Base-by-base conservation (phyloP, 2,329 filamentous ascomycete species). In the Aspergillus costaricaensis region DNA sequence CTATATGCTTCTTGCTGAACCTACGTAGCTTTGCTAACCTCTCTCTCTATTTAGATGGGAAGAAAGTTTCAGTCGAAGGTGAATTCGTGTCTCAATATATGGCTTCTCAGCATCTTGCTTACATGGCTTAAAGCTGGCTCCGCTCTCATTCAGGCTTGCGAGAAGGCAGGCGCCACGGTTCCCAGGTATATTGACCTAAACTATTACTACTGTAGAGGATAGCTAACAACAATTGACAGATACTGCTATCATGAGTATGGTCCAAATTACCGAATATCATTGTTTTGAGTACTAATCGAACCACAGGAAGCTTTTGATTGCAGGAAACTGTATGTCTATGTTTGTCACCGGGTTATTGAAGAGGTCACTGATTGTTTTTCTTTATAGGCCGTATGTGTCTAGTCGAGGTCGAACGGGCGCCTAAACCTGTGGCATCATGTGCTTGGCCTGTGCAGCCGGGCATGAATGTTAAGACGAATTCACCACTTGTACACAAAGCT, bases 401-500 rank as follows among this genome's bases (percentile, higher is more conserved):
- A 74, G 95, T 99, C 74, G 95, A 99, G 83, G 95, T 99, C 68
- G 95, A 98, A 82, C 88, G 88, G 80, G 91, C 92, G 62, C 95
- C 95, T 61, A 99, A 99, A 82, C 95, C 95, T 62, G 93, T 98
- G 59, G 95, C 95, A 71, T 99, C 95, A 65, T 99, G 95, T 80
- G 95, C 95, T 70, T 99, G 95, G 95, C 95, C 95, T 55, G 95
- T 98, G 69, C 93, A 97, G 79, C 91, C 95, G 58, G 95, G 95
- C 64, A 99, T 99, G 95, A 92, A 96, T 55, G 95, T 99, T 72
- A 97, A 98, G 86, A 99, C 95, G 65, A 92, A 97, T 80, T 97
- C 95, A 59, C 91, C 94, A 47, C 86, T 98, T 66, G 90, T 92
- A 71, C 95, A 99, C 85, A 99, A 99, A 83, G 95, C 95, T 70